phyloP scores from a whole-genome alignment of 140 eudicot genomes.

The Stevia rebaudiana region DNA sequence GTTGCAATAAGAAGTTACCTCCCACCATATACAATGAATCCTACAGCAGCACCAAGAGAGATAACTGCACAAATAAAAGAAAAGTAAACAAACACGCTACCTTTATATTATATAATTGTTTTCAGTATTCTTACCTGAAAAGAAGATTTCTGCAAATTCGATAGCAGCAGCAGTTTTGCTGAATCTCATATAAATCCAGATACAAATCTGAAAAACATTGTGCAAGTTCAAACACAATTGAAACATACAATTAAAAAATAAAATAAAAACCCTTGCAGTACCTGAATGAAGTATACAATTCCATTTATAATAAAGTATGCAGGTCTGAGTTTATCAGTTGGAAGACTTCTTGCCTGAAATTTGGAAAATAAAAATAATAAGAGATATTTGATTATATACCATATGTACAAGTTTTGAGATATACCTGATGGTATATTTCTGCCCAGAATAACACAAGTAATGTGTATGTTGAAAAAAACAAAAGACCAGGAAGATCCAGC shows the following conservation, averaged over 20 bases:
- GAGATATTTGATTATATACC: not conserved
- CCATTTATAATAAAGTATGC: constrained; percentile 51
- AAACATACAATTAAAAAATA: too few relatives aligned
- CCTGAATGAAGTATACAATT: constrained; percentile 65
- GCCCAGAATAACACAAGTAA: constrained; percentile 89
- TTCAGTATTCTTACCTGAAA: constrained; percentile 34
- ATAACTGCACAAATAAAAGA: constrained; percentile 41
- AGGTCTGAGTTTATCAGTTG: constrained; percentile 62
- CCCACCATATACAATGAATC: constrained; percentile 79
- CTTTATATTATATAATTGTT: not conserved
- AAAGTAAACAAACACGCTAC: not conserved
- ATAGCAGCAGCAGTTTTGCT: constrained; percentile 31
- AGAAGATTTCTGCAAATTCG: constrained; percentile 49
- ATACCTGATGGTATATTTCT: constrained; percentile 87
- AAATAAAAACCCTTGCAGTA: too few relatives aligned
- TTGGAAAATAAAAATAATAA: not conserved
- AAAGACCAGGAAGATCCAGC: constrained; percentile 86
- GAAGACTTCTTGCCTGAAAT: constrained; percentile 77
- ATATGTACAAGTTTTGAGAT: too few relatives aligned
- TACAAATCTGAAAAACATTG: constrained; percentile 35
- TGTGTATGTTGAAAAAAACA: constrained; percentile 83
- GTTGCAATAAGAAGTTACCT: constrained; percentile 39
- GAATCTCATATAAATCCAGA: constrained; percentile 50
- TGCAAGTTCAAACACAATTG: constrained; percentile 13
- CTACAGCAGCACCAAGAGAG: constrained; percentile 74